phyloP scores from a whole-genome alignment of 345 rosid genomes.

The Citrus glauca region DNA sequence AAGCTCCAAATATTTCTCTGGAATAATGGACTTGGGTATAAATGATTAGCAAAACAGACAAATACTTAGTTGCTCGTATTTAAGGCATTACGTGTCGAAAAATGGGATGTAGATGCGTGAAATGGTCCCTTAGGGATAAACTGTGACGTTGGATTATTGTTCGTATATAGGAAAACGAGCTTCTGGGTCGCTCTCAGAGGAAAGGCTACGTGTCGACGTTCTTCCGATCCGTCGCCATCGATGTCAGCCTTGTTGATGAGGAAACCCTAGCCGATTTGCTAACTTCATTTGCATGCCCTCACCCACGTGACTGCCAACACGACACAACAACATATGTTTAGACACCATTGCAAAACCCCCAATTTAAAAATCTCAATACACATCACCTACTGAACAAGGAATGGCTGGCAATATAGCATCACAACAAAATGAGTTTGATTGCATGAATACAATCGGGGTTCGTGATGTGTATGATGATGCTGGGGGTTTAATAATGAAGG shows the following conservation, averaged over 20 bases:
- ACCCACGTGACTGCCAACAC: not conserved
- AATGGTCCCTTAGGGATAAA: not conserved
- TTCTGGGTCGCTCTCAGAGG: not conserved
- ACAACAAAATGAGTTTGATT: not conserved
- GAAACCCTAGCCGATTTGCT: not conserved
- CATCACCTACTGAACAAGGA: not conserved
- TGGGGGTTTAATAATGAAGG: not conserved
- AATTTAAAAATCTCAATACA: not conserved
- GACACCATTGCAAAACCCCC: not conserved
- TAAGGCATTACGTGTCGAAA: not conserved
- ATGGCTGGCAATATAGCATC: not conserved
- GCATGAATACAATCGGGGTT: not conserved
- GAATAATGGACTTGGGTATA: not conserved
- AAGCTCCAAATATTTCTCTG: not conserved
- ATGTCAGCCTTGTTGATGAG: not conserved
- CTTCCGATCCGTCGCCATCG: not conserved
- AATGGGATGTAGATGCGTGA: not conserved
- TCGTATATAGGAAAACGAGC: not conserved
- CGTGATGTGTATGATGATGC: not conserved
- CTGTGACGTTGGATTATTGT: not conserved
- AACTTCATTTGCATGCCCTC: conserved; percentile 1
- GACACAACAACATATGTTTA: too few species aligned
- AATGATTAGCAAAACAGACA: not conserved
- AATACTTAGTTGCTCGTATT: not conserved
- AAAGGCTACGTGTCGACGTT: not conserved